A percentile compares a stretch with the other conserved stretches of the same genome.
Conservation (phyloP, 164 flowering plant genomes). For the Piper betle region DNA sequence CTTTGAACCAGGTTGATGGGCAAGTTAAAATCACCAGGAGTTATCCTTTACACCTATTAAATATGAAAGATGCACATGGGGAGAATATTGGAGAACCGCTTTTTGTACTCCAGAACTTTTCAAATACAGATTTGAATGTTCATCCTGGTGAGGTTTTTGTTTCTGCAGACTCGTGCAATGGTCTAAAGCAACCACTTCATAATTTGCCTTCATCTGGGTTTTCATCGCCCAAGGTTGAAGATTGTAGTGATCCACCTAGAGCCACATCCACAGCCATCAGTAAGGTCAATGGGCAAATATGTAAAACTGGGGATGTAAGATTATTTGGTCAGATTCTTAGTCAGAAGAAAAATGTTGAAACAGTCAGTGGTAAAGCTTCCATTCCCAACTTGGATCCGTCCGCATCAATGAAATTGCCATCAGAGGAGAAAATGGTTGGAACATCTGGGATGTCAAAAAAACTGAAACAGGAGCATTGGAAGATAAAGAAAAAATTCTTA, state of each 20-base stretch:
- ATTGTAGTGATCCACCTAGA: slow-evolving; percentile 12
- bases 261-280: slow-evolving; percentile 11
- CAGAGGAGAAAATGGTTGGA: slow-evolving; percentile 20
- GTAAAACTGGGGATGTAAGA: slow-evolving; percentile 53
- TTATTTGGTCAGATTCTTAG: slow-evolving; percentile 74
- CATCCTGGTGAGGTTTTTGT: not conserved
- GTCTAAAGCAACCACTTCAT: not conserved
- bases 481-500: slow-evolving; percentile 39
- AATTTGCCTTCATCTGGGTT: not conserved
- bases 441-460: slow-evolving; percentile 10
- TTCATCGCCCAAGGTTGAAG: slow-evolving; percentile 13
- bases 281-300: slow-evolving; percentile 26
- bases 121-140: slow-evolving; percentile 9
- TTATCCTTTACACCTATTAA: slow-evolving; percentile 27
- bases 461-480: slow-evolving; percentile 19
- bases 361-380: slow-evolving; percentile 14
- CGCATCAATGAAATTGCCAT: slow-evolving; percentile 14
- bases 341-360: slow-evolving; percentile 25
- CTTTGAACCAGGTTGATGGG: slow-evolving; percentile 13
- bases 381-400: slow-evolving; percentile 16
- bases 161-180: not conserved
- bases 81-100: slow-evolving; percentile 8
- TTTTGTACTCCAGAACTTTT: slow-evolving; percentile 12
- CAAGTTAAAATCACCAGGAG: slow-evolving; percentile 27
- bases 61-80: slow-evolving; percentile 27